Evolutionary conservation across 192 early-diverging fungal genomes (phyloP), one percentile per base, ranked within the genome.

Genomic region (Coemansia sp.): DNA sequence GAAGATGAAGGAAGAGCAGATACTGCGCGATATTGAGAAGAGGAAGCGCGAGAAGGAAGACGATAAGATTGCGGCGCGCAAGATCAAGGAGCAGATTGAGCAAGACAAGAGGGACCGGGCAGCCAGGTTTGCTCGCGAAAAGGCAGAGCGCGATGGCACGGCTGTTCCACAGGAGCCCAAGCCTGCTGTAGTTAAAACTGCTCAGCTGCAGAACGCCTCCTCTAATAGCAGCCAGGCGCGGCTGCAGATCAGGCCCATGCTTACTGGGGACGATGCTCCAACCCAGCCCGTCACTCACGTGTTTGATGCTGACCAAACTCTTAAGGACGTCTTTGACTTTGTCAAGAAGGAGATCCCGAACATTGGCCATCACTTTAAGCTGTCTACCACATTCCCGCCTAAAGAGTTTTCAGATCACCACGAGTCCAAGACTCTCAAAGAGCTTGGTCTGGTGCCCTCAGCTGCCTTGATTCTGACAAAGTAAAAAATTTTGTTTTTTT

Each of bases 71-170:
- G 89, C 90, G 23, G 84, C 80, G 30, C 82, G 65, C 57, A 70
- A 77, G 35, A 85, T 92, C 35, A 85, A 84, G 66, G 66, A 75
- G 35, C 85, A 88, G 69, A 88, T 93, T 31, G 89, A 91, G 67
- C 74, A 75, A 66, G 90, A 92, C 63, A 87, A 87, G 63, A 60
- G 60, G 43, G 90, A 92, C 16, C 68, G 92, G 7, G 84, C 83
- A 0, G 75, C 77, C 7, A 58, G 84, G 65, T 74, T 86, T 29
- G 67, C 63, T 1, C 33, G 48, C 63, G 74, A 71, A 28, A 77
- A 81, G 72, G 72, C 70, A 1, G 71, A 69, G 61, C 59, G 71
- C 62, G 71, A 64, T 2, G 68, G 68, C 23, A 28, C 56, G 4
- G 59, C 45, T 33, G 40, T 10, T 39, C 31, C 51, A 28, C 48